Base-by-base conservation (phyloP, 495 filamentous ascomycete genomes). In the Aspergillus mulundensis region DNA sequence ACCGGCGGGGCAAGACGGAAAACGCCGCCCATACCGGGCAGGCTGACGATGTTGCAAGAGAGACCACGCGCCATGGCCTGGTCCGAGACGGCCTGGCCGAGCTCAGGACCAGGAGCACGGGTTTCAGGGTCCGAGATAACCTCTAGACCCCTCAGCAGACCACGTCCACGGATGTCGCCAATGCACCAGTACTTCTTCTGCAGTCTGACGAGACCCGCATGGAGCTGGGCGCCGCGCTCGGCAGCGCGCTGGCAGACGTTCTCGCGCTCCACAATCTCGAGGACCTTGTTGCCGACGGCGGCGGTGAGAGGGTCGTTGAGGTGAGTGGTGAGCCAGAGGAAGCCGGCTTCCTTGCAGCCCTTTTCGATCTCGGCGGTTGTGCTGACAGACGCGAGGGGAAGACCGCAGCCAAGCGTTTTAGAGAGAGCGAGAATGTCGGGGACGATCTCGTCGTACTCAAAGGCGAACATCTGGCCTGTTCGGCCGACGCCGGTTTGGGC, bases 1-100 rank as follows among this genome's bases (percentile, higher is more conserved):
- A 84, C 75, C 0, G 82, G 81, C 14, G 83, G 82, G 7, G 81
- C 83, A 41, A 86, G 72, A 18, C 83, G 65, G 51, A 84, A 81
- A 0, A 78, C 70, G 19, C 81, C 81, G 1, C 77, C 71, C 63
- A 84, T 78, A n/a, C 71, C 75, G 0, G 68, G 67, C 23, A 78
- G 67, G 30, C 71, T 80, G 11, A 75, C 71, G 5, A 85, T 34
- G 49, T 83, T 83, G 23, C 75, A 77, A 48, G 75, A 84, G 2
- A 84, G 59, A 2, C 83, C 83, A 4, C 76, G 51, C 20, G 72
- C 70, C 47, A 77, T 75, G 39, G 77, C 74, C 15, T 63, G 64
- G 15, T 75, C 70, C 0, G 68, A 73, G 10, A 85, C 65, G 2
- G 46, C 54, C 43, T 76, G 66, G 0, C 79, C 81, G 15, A 85